phyloP scores from a whole-genome alignment of 148 eudicot genomes.

The Rhododendron griersonianum region DNA sequence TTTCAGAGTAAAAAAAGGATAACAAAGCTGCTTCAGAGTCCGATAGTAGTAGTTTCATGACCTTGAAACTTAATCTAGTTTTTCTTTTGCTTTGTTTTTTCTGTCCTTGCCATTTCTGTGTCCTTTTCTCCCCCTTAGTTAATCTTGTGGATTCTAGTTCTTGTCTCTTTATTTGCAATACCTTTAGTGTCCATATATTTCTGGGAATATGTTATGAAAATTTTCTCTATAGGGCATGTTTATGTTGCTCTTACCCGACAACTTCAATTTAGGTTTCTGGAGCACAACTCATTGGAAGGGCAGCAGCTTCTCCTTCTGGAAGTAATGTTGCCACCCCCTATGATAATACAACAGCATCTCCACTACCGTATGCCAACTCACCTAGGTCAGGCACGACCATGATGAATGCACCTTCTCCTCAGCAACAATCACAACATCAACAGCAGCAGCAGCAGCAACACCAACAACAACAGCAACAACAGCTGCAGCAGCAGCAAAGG shows the following conservation, averaged over 20 bases:
- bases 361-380: slow-evolving; percentile 82
- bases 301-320: slow-evolving; percentile 86
- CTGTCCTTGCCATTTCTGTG: background rate
- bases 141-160: background rate
- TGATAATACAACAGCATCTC: slow-evolving; percentile 82
- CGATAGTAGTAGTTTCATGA: background rate
- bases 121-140: background rate
- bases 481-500: slow-evolving; percentile 64
- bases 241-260: background rate
- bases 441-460: slow-evolving; percentile 40
- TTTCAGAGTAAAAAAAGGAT: background rate
- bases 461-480: slow-evolving; percentile 36
- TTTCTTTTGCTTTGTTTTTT: slow-evolving; percentile 3
- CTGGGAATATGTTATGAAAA: background rate
- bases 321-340: slow-evolving; percentile 50
- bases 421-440: slow-evolving; percentile 64
- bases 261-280: slow-evolving; percentile 64
- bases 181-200: background rate
- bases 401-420: slow-evolving; percentile 94
- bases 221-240: background rate
- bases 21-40: background rate
- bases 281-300: slow-evolving; percentile 64
- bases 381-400: slow-evolving; percentile 85
- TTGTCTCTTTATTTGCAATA: background rate
- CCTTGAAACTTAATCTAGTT: background rate